A percentile compares a stretch with the other conserved stretches of the same genome.
Evolutionary conservation across 2,329 filamentous ascomycete genomes (phyloP).

Genomic region (Rhexocercosporidium sp.): DNA sequence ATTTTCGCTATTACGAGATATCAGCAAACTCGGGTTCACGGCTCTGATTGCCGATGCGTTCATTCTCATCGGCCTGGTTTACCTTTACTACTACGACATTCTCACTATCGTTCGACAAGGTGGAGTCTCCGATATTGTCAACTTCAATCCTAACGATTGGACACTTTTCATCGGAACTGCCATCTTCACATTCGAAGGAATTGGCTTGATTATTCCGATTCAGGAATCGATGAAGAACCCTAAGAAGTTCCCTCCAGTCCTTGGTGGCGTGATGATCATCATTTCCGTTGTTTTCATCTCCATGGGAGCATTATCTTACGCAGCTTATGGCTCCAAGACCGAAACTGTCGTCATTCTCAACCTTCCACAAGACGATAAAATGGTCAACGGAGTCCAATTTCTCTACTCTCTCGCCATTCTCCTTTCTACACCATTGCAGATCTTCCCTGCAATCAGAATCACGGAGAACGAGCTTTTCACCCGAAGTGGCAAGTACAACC

Average conservation of each 20-base stretch:
- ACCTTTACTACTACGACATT: conserved; percentile 95
- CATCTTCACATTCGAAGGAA: conserved; percentile 98
- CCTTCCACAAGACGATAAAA: conserved; percentile 90
- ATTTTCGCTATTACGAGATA: conserved; percentile 91
- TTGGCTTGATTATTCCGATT: conserved; percentile 96
- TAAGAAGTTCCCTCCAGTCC: conserved; percentile 85
- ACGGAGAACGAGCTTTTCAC: conserved; percentile 94
- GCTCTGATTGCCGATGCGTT: conserved; percentile 93
- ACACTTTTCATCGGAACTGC: conserved; percentile 98
- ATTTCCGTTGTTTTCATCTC: conserved; percentile 90
- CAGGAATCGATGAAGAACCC: conserved; percentile 96
- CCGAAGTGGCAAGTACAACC: conserved; percentile 94
- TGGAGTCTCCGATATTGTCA: conserved; percentile 82
- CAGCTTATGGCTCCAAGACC: conserved; percentile 91
- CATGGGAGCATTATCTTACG: conserved; percentile 93
- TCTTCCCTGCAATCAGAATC: conserved; percentile 97
- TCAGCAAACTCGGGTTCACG: conserved; percentile 95
- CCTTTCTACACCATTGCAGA: conserved; percentile 91
- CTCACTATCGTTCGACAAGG: conserved; percentile 75
- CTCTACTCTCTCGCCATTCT: conserved; percentile 98
- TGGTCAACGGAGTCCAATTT: conserved; percentile 96
- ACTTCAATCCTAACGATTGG: conserved; percentile 93
- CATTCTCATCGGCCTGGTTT: conserved; percentile 89
- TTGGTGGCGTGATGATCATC: conserved; percentile 91
- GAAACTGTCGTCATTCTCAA: conserved; percentile 97